Evolutionary conservation across 1,284 basidiomycete genomes (phyloP).

Genomic region (Heterobasidion occidentale): DNA sequence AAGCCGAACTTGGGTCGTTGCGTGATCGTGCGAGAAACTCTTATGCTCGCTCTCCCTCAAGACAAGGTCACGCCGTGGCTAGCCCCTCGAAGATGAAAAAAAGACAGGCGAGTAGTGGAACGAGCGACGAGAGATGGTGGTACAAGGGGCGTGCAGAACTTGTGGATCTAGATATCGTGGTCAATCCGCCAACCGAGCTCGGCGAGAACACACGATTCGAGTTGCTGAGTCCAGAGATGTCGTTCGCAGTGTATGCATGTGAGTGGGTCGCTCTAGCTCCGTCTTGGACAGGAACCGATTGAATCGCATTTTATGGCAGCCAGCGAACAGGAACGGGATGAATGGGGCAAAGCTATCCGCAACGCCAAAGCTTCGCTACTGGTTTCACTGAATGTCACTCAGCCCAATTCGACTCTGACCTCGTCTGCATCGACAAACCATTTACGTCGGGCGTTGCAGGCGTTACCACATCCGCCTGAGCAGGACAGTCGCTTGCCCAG

Average conservation of each 20-base stretch:
- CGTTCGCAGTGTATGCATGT: conserved; percentile 73
- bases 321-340: conserved; percentile 50
- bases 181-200: conserved; percentile 38
- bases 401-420: conserved; percentile 73
- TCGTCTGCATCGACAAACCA: conserved; percentile 69
- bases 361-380: conserved; percentile 67
- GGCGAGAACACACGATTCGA: conserved; percentile 55
- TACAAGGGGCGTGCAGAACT: conserved; percentile 65
- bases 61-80: conserved; percentile 6
- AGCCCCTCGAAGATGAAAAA: conserved; percentile 27
- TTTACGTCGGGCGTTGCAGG: conserved; percentile 62
- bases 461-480: conserved; percentile 56
- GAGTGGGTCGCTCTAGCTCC: conserved; percentile 15
- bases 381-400: conserved; percentile 54
- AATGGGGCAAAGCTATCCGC: conserved; percentile 67
- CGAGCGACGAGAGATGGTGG: conserved; percentile 51
- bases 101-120: conserved; percentile 30
- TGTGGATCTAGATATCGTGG: conserved; percentile 71
- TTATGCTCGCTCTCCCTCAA: neutral
- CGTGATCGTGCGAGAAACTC: neutral
- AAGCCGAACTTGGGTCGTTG: conserved; percentile 38
- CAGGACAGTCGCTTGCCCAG: conserved; percentile 34
- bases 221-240: conserved; percentile 67
- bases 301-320: conserved; percentile 23
- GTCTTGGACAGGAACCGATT: neutral